Conservation (phyloP, 345 rosid genomes). For the Triadica sebifera region DNA sequence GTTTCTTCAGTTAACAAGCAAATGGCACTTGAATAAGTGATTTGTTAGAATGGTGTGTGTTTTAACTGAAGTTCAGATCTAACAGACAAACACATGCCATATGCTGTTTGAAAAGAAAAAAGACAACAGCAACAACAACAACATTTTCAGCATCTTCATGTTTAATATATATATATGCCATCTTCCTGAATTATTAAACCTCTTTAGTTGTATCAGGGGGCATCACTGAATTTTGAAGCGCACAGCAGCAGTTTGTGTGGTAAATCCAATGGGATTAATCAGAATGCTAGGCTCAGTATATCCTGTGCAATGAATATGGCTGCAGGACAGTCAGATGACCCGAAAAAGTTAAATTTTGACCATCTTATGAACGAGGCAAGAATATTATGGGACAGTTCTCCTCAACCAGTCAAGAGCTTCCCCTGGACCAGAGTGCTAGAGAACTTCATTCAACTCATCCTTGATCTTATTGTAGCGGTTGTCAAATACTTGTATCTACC, state of each 20-base stretch:
- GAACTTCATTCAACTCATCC: constrained; percentile 68
- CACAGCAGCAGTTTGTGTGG: constrained; percentile 14
- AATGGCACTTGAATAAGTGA: too few species aligned
- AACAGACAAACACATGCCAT: background rate
- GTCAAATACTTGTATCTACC: constrained; percentile 71
- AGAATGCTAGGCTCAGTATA: constrained; percentile 34
- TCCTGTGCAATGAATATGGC: constrained; percentile 59
- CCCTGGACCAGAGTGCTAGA: constrained; percentile 72
- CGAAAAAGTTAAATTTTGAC: constrained; percentile 45
- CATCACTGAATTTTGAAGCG: constrained; percentile 20
- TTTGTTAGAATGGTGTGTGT: background rate
- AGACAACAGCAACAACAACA: too few species aligned
- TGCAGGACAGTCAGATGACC: constrained; percentile 58
- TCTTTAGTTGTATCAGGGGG: constrained; percentile 29
- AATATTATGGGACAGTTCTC: constrained; percentile 59
- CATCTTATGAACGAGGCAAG: constrained; percentile 45
- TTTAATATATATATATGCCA: background rate
- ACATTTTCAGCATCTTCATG: too few species aligned
- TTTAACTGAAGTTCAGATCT: background rate
- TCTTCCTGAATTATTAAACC: background rate
- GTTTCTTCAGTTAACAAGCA: too few species aligned
- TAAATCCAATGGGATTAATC: constrained; percentile 27
- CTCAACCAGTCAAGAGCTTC: constrained; percentile 73
- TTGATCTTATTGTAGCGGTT: constrained; percentile 66
- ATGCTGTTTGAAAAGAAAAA: too few species aligned